A percentile compares a stretch with the other conserved stretches of the same genome.
These are phyloP conservation scores for Penicillium mononematosum DNA, from an alignment of 495 filamentous ascomycete species.

Conservation along the genomic window DNA sequence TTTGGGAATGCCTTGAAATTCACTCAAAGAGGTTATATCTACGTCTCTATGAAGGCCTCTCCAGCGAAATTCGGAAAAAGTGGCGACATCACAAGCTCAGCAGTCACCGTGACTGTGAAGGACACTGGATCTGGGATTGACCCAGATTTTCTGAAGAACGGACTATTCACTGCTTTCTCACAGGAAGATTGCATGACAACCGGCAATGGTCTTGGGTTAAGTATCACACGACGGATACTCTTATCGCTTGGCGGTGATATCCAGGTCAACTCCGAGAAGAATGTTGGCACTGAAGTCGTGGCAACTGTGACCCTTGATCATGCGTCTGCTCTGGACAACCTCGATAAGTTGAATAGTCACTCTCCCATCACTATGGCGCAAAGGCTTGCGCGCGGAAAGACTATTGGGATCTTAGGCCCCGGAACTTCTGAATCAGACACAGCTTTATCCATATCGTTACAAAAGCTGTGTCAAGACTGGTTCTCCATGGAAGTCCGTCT, in stretches of 20 bases:
- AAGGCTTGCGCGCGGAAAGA: conserved; percentile 7
- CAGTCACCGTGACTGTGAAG: conserved; percentile 44
- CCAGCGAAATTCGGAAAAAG: conserved; percentile 7
- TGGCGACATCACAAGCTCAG: conserved; percentile 7
- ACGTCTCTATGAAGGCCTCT: conserved; percentile 15
- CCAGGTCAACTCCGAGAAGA: conserved; percentile 17
- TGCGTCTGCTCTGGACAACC: not conserved
- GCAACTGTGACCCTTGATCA: conserved; percentile 38
- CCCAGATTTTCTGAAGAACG: conserved; percentile 59
- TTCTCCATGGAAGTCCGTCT: conserved; percentile 13
- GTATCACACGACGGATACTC: conserved; percentile 61
- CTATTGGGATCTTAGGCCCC: conserved; percentile 12
- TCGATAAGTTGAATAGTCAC: not conserved
- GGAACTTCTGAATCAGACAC: conserved; percentile 11
- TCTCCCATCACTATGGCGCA: not conserved
- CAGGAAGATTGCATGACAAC: conserved; percentile 62
- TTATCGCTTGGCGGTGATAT: conserved; percentile 49
- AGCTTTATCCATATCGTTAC: conserved; percentile 11
- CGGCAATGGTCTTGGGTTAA: conserved; percentile 65
- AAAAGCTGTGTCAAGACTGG: conserved; percentile 18
- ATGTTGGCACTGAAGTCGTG: conserved; percentile 52
- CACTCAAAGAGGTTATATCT: conserved; percentile 29
- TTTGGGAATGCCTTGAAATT: conserved; percentile 41
- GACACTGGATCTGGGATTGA: conserved; percentile 66
- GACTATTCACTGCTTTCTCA: conserved; percentile 63